These are phyloP conservation scores for Nemania sp. DNA, from an alignment of 2,329 filamentous ascomycete species.

Conservation along the genomic window DNA sequence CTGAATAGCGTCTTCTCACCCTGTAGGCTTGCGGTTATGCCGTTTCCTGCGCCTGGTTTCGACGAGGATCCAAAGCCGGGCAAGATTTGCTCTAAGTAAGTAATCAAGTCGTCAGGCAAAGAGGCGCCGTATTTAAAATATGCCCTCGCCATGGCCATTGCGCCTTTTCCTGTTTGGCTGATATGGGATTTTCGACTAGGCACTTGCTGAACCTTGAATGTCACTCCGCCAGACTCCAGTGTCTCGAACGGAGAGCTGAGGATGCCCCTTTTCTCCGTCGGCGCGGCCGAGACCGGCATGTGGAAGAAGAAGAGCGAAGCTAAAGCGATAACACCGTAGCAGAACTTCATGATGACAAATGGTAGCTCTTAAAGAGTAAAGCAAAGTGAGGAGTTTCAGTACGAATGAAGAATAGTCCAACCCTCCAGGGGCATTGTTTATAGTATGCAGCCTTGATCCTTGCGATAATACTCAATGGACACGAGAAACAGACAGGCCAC, in stretches of 20 bases:
- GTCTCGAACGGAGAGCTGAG: conserved; percentile 37
- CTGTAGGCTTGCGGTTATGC: conserved; percentile 7
- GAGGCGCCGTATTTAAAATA: conserved; percentile 45
- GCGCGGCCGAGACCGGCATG: conserved; percentile 36
- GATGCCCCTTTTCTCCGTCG: conserved; percentile 34
- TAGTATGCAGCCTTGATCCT: no score
- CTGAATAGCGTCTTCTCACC: conserved; percentile 17
- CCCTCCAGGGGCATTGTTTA: no score
- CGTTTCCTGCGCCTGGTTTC: conserved; percentile 21
- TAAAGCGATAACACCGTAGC: conserved; percentile 39
- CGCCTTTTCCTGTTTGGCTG: conserved; percentile 39
- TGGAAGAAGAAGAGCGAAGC: conserved; percentile 38
- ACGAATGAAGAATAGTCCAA: no score
- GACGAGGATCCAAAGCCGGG: conserved; percentile 40
- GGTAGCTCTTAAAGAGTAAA: conserved; percentile 9
- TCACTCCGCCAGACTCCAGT: conserved; percentile 44
- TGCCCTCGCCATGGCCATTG: conserved; percentile 44
- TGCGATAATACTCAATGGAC: no score
- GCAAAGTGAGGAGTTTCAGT: no score
- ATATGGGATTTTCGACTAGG: conserved; percentile 43
- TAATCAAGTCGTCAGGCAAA: conserved; percentile 41
- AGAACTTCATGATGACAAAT: conserved; percentile 41
- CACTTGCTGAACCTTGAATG: conserved; percentile 46
- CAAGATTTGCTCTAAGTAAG: conserved; percentile 40
- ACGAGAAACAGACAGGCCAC: no score